A percentile compares a stretch with the other conserved stretches of the same genome.
Evolutionary conservation across 2,329 filamentous ascomycete genomes (phyloP).

Genomic region (Trichophyton benhamiae): DNA sequence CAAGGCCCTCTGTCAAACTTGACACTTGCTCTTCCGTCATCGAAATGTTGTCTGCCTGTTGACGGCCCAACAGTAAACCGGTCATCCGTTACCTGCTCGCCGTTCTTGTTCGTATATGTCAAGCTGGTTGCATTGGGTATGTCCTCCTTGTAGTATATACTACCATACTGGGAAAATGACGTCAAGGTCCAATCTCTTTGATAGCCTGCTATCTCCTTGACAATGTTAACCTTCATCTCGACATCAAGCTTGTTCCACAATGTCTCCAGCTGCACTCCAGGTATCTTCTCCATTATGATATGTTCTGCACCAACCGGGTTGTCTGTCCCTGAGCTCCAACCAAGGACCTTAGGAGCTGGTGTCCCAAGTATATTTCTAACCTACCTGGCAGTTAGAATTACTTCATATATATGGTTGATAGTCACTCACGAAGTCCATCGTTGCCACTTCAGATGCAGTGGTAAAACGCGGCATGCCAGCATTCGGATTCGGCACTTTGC

Average conservation of each 20-base stretch:
- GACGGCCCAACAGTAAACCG: constrained; percentile 16
- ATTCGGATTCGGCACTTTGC: constrained; percentile 16
- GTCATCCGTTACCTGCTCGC: constrained; percentile 16
- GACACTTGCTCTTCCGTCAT: constrained; percentile 15
- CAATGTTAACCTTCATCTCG: constrained; percentile 13
- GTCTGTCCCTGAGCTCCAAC: constrained; percentile 13
- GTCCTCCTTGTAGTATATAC: constrained; percentile 18
- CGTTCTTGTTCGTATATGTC: constrained; percentile 10
- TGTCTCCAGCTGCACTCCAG: constrained; percentile 13
- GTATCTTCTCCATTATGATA: constrained; percentile 16
- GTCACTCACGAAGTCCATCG: constrained; percentile 14
- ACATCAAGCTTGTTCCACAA: constrained; percentile 13
- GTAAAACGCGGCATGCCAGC: constrained; percentile 15
- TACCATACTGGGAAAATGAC: constrained; percentile 13
- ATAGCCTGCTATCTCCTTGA: constrained; percentile 14
- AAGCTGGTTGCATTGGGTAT: constrained; percentile 15
- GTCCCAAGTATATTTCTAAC: background rate
- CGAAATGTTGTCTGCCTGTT: constrained; percentile 16
- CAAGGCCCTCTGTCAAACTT: constrained; percentile 18
- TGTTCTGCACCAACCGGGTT: constrained; percentile 16
- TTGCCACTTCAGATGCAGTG: constrained; percentile 19
- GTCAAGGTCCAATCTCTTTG: constrained; percentile 19
- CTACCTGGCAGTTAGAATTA: background rate
- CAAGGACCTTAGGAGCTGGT: constrained; percentile 7
- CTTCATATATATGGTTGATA: background rate